A percentile compares a stretch with the other conserved stretches of the same genome.
These are phyloP conservation scores for Solanum rostratum DNA, from an alignment of 257 asterid species.

Conservation along the genomic window DNA sequence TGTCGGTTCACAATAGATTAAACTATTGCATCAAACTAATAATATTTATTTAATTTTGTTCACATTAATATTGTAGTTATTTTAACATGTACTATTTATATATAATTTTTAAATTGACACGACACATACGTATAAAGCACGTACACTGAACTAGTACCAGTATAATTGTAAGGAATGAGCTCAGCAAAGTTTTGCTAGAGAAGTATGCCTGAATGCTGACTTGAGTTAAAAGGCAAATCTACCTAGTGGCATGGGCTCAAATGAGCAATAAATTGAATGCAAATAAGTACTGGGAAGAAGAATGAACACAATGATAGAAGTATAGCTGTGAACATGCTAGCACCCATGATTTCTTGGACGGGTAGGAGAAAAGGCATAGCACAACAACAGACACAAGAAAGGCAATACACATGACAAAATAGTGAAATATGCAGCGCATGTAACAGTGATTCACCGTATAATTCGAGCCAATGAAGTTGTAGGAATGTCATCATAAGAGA, in stretches of 20 bases:
- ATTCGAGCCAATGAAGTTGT: slow-evolving; percentile 63
- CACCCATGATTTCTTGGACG: neutral
- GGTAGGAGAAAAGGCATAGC: neutral
- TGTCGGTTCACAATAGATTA: no score
- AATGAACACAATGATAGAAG: neutral
- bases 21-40: no score
- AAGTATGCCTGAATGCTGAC: neutral
- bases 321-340: neutral
- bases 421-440: neutral
- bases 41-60: no score
- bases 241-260: neutral
- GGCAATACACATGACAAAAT: neutral
- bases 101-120: no score
- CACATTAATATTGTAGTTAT: no score
- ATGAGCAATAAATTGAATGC: neutral
- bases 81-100: no score
- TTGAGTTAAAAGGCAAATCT: neutral
- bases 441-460: slow-evolving; percentile 33
- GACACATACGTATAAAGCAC: no score
- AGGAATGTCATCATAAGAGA: slow-evolving; percentile 57
- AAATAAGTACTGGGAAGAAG: neutral
- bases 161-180: neutral
- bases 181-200: neutral
- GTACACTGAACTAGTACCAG: neutral
- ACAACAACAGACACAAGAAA: neutral